Conservation (phyloP, 169 alveolate genomes). For the Plasmodium cynomolgi region DNA sequence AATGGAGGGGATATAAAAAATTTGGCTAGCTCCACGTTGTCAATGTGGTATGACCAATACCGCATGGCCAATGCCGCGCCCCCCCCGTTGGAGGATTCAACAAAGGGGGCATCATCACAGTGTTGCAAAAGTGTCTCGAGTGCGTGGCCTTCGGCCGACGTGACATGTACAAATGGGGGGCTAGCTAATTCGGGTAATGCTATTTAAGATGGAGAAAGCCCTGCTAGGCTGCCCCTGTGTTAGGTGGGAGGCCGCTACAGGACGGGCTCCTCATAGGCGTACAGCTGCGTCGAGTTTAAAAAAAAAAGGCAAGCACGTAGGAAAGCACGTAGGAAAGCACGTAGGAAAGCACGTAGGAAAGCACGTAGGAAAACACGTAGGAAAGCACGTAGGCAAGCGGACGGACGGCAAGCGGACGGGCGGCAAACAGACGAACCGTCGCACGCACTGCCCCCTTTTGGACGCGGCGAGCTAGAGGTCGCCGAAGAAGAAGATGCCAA, state of each 20-base stretch:
- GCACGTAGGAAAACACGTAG: background rate
- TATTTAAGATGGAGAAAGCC: background rate
- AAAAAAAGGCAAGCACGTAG: background rate
- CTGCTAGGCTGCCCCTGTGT: background rate
- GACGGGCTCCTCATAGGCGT: background rate
- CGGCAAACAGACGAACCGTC: background rate
- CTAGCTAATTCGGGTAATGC: background rate
- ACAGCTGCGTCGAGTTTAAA: background rate
- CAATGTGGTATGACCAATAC: too few relatives aligned
- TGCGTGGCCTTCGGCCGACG: background rate
- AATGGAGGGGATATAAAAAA: background rate
- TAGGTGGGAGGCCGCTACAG: background rate
- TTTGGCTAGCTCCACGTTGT: background rate
- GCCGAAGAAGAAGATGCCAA: constrained; percentile 63
- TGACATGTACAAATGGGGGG: background rate
- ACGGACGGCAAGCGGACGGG: background rate
- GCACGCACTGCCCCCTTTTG: background rate
- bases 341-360: too few relatives aligned
- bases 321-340: background rate
- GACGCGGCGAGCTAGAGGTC: background rate
- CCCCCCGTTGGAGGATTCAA: background rate
- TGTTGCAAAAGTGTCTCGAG: background rate
- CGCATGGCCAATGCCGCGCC: background rate
- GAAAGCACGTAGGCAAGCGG: too few relatives aligned
- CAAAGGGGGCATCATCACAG: background rate